phyloP scores from a whole-genome alignment of 352 stramenopile species.

The Globisporangium abappressorium region DNA sequence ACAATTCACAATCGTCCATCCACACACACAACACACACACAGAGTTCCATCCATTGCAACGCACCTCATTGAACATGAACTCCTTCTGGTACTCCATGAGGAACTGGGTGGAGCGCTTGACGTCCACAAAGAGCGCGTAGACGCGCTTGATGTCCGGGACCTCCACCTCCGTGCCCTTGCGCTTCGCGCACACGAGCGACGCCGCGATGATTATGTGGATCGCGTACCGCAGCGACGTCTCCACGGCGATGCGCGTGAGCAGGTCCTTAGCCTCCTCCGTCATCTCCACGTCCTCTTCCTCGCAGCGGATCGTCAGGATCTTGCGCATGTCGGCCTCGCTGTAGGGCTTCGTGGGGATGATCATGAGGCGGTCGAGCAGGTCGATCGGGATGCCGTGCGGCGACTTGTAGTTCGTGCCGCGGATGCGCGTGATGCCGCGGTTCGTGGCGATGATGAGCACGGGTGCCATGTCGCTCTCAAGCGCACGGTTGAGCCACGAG shows the following conservation, averaged over 20 bases:
- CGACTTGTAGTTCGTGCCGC: slow-evolving; percentile 98
- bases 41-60: neutral
- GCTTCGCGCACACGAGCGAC: slow-evolving; percentile 93
- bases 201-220: slow-evolving; percentile 99
- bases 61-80: slow-evolving; percentile 99
- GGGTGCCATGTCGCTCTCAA: slow-evolving; percentile 97
- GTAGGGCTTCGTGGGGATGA: slow-evolving; percentile 98
- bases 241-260: slow-evolving; percentile 96
- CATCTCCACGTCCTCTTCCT: slow-evolving; percentile 99
- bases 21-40: neutral
- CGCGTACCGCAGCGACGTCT: slow-evolving; percentile 98
- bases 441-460: slow-evolving; percentile 99
- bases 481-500: slow-evolving; percentile 97
- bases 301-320: slow-evolving; percentile 96
- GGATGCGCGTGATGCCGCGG: slow-evolving; percentile 97
- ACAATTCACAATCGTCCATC: slow-evolving; percentile 3
- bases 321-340: slow-evolving; percentile 94
- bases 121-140: slow-evolving; percentile 97
- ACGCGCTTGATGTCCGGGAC: slow-evolving; percentile 92
- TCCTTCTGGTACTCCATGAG: slow-evolving; percentile 99
- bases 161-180: slow-evolving; percentile 90
- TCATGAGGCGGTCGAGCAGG: slow-evolving; percentile 98
- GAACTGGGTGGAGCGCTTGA: slow-evolving; percentile 98
- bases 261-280: slow-evolving; percentile 95
- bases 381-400: slow-evolving; percentile 99